These are phyloP conservation scores for Stylonectria norvegica DNA, from an alignment of 2,329 filamentous ascomycete species.

Conservation along the genomic window DNA sequence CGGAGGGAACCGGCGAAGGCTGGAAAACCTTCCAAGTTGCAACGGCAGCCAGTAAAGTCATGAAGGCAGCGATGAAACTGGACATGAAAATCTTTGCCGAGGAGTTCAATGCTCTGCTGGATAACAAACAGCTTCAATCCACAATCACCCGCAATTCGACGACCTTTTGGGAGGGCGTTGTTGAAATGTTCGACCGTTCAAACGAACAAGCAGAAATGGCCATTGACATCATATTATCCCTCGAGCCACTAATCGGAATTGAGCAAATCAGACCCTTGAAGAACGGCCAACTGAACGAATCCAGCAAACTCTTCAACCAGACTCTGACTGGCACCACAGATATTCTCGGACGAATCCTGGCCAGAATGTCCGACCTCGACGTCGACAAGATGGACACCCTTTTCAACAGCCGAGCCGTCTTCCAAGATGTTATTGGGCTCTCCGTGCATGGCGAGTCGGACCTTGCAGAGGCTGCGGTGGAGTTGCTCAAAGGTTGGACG, in stretches of 20 bases:
- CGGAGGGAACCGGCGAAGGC: constrained; percentile 28
- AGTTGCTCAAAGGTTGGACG: constrained; percentile 79
- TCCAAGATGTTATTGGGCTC: constrained; percentile 71
- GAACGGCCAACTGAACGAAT: constrained; percentile 38
- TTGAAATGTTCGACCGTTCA: constrained; percentile 75
- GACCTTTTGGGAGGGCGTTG: constrained; percentile 37
- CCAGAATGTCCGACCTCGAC: constrained; percentile 74
- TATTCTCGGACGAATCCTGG: constrained; percentile 70
- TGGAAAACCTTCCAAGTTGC: constrained; percentile 41
- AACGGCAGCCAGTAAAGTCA: constrained; percentile 42
- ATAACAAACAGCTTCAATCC: constrained; percentile 59
- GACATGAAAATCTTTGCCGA: constrained; percentile 42
- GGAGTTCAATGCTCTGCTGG: constrained; percentile 56
- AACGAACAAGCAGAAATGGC: constrained; percentile 71
- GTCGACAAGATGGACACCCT: constrained; percentile 65
- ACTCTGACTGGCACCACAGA: constrained; percentile 56
- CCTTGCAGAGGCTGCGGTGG: constrained; percentile 75
- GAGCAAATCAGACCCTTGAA: constrained; percentile 66
- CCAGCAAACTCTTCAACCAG: constrained; percentile 68
- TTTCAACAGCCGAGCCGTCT: constrained; percentile 64
- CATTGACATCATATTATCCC: constrained; percentile 67
- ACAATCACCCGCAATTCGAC: constrained; percentile 65
- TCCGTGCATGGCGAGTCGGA: constrained; percentile 77
- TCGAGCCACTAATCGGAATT: constrained; percentile 67
- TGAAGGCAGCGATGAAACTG: constrained; percentile 54